Conservation (phyloP, 176 grass and related monocot genomes). For the Otatea glauca region DNA sequence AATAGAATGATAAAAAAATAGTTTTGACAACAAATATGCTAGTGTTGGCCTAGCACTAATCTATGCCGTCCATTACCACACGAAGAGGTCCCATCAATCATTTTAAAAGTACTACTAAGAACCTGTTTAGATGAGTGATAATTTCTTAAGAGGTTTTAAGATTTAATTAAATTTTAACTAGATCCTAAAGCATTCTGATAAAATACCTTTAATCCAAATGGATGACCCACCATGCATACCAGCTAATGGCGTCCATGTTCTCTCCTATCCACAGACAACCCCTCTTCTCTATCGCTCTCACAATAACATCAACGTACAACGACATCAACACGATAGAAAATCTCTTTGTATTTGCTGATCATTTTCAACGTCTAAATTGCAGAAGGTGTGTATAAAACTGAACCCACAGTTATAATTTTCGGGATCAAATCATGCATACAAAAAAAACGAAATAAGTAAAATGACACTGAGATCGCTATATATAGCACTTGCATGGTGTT, state of each 20-base stretch:
- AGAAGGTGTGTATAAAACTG: neutral
- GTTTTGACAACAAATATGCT: no score
- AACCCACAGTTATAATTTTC: neutral
- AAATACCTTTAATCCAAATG: no score
- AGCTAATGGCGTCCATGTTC: neutral
- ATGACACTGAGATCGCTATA: neutral
- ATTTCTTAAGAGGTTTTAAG: no score
- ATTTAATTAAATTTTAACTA: no score
- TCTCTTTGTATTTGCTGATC: neutral
- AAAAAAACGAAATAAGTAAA: neutral
- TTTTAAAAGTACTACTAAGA: neutral
- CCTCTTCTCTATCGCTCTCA: neutral
- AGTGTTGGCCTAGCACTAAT: neutral
- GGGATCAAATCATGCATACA: neutral
- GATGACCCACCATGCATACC: neutral
- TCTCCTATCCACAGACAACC: neutral
- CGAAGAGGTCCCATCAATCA: neutral
- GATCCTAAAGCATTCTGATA: no score
- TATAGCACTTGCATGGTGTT: neutral
- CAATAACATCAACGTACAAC: neutral
- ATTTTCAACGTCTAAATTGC: neutral
- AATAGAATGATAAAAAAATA: neutral
- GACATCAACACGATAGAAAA: neutral
- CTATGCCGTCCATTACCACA: neutral
- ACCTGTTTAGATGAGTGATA: no score